phyloP scores from a whole-genome alignment of 768 basidiomycete species.

The Boletus sp. region DNA sequence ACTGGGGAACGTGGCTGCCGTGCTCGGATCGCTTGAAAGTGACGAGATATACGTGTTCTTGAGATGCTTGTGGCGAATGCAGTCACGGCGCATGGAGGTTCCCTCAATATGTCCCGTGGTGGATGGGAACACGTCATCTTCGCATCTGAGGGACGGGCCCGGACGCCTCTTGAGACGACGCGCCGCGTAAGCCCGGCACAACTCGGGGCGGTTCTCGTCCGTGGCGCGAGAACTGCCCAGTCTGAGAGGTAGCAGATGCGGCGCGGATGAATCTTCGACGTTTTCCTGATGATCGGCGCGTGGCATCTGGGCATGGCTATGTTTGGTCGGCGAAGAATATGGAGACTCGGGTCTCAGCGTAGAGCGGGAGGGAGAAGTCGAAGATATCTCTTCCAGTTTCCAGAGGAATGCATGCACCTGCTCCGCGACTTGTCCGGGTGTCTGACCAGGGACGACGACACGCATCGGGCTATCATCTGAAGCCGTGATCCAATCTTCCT shows the following conservation, averaged over 20 bases:
- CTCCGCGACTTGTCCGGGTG: slow-evolving; percentile 18
- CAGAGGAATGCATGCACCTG: slow-evolving; percentile 21
- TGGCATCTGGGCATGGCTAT: neutral
- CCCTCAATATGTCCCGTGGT: slow-evolving; percentile 25
- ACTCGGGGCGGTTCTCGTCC: slow-evolving; percentile 11
- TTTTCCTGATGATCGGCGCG: slow-evolving; percentile 3
- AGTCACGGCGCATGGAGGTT: slow-evolving; percentile 23
- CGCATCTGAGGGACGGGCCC: slow-evolving; percentile 10
- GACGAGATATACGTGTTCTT: slow-evolving; percentile 30
- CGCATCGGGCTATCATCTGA: slow-evolving; percentile 34
- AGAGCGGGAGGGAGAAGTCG: neutral
- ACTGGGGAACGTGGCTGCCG: slow-evolving; percentile 9
- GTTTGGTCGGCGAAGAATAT: slow-evolving; percentile 1
- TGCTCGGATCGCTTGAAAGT: slow-evolving; percentile 14
- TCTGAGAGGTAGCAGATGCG: neutral
- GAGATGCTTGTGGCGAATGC: slow-evolving; percentile 26
- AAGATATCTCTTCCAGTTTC: slow-evolving; percentile 17
- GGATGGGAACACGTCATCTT: slow-evolving; percentile 21
- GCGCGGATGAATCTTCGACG: neutral
- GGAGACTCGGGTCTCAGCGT: neutral
- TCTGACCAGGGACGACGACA: slow-evolving; percentile 38
- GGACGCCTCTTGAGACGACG: slow-evolving; percentile 10
- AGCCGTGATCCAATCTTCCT: slow-evolving; percentile 34
- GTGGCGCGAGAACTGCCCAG: neutral
- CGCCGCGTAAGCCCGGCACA: neutral